Evolutionary conservation across 176 grass and related monocot species (phyloP).

Genomic region (Melocanna baccifera): DNA sequence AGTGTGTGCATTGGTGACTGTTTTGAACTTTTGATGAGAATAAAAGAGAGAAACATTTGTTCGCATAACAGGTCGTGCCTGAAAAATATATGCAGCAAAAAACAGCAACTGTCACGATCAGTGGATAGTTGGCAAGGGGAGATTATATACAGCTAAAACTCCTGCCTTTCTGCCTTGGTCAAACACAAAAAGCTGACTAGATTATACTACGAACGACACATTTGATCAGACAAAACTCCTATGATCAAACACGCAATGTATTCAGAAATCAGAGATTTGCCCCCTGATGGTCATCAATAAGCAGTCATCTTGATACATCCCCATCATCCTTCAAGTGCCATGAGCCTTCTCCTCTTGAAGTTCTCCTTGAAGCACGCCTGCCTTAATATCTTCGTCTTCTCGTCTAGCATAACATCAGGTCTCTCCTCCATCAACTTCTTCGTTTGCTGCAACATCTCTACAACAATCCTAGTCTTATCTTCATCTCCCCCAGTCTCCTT

Average conservation of each 20-base stretch:
- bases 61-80: background rate
- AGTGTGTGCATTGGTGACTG: background rate
- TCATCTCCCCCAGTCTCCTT: background rate
- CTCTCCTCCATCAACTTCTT: conserved; percentile 51
- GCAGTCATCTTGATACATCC: background rate
- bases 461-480: background rate
- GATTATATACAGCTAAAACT: background rate
- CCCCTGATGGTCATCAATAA: background rate
- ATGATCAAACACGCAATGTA: background rate
- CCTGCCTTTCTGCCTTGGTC: background rate
- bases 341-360: conserved; percentile 30
- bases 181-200: background rate
- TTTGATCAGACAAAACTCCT: background rate
- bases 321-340: background rate
- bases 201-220: background rate
- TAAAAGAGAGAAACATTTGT: background rate
- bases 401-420: conserved; percentile 29
- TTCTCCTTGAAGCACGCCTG: conserved; percentile 67
- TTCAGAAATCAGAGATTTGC: background rate
- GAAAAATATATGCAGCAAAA: background rate
- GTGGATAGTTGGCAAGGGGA: background rate
- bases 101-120: background rate
- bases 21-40: background rate
- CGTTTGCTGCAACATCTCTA: conserved; percentile 30
- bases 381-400: conserved; percentile 44